Conservation (phyloP, 2,329 filamentous ascomycete genomes). For the Thelonectria discophora region DNA sequence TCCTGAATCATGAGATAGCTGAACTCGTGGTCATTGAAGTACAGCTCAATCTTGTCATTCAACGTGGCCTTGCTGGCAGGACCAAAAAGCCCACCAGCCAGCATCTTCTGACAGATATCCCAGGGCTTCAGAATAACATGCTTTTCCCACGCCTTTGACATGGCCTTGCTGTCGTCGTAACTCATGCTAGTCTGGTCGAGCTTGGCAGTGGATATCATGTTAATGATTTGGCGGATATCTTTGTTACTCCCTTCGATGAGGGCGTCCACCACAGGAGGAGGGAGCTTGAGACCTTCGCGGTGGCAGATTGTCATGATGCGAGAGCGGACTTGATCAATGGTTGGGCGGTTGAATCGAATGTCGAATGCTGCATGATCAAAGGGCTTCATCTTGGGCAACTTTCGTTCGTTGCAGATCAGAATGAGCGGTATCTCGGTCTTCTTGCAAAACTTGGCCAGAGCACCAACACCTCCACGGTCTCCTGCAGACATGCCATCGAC, state of each 20-base stretch:
- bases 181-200: slow-evolving; percentile 83
- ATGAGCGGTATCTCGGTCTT: slow-evolving; percentile 96
- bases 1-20: slow-evolving; percentile 98
- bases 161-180: slow-evolving; percentile 86
- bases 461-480: slow-evolving; percentile 93
- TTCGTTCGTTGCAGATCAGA: slow-evolving; percentile 96
- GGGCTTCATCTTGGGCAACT: slow-evolving; percentile 95
- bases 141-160: slow-evolving; percentile 99
- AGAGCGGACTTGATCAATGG: slow-evolving; percentile 88
- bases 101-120: slow-evolving; percentile 95
- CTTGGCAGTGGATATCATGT: slow-evolving; percentile 96
- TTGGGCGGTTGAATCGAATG: slow-evolving; percentile 87
- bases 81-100: slow-evolving; percentile 86
- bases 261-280: slow-evolving; percentile 84
- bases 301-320: slow-evolving; percentile 96
- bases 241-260: slow-evolving; percentile 95
- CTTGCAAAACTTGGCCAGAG: slow-evolving; percentile 91
- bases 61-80: slow-evolving; percentile 84
- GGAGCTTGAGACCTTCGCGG: slow-evolving; percentile 88
- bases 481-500: slow-evolving; percentile 99
- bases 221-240: slow-evolving; percentile 97
- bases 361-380: slow-evolving; percentile 90
- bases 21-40: slow-evolving; percentile 99
- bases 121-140: slow-evolving; percentile 96
- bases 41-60: slow-evolving; percentile 98